These are phyloP conservation scores for Ramularia endophylla DNA, from an alignment of 2,329 filamentous ascomycete species.

Conservation along the genomic window DNA sequence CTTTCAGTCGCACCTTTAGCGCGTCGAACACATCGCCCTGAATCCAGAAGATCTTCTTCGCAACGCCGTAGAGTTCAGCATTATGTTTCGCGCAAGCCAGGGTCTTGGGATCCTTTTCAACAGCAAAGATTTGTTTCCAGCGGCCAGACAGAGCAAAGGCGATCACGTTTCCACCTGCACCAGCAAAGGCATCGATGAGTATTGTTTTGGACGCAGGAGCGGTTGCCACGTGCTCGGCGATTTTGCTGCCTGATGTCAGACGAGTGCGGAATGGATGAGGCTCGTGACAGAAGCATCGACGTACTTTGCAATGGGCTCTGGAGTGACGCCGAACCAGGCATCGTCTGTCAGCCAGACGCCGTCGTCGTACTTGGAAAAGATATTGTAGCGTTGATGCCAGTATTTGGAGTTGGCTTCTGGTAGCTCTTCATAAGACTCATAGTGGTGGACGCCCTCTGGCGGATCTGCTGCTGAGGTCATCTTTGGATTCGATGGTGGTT, in stretches of 20 bases:
- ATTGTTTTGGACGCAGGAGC: constrained; percentile 53
- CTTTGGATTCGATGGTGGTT: not conserved
- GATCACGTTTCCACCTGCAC: constrained; percentile 89
- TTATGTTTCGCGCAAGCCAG: constrained; percentile 91
- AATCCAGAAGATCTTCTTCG: constrained; percentile 75
- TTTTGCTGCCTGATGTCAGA: constrained; percentile 54
- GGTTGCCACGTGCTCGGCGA: constrained; percentile 64
- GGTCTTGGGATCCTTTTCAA: constrained; percentile 75
- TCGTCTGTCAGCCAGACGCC: constrained; percentile 88
- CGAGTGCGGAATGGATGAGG: constrained; percentile 3
- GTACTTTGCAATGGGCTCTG: constrained; percentile 82
- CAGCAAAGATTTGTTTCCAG: constrained; percentile 79
- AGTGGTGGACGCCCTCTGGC: constrained; percentile 70
- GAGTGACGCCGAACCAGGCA: constrained; percentile 95
- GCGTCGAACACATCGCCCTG: constrained; percentile 80
- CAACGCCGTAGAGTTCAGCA: constrained; percentile 75
- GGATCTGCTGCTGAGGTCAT: constrained; percentile 12
- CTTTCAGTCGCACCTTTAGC: constrained; percentile 48
- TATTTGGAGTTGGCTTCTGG: constrained; percentile 86
- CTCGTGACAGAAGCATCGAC: constrained; percentile 22
- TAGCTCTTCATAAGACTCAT: constrained; percentile 62
- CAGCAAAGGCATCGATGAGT: constrained; percentile 84
- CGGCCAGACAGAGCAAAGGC: constrained; percentile 78
- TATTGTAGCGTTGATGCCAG: constrained; percentile 79
- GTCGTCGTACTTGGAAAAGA: constrained; percentile 82